A percentile compares a stretch with the other conserved stretches of the same genome.
Evolutionary conservation across 306 rosid species (phyloP).

Genomic region (Astragalus membranaceus): DNA sequence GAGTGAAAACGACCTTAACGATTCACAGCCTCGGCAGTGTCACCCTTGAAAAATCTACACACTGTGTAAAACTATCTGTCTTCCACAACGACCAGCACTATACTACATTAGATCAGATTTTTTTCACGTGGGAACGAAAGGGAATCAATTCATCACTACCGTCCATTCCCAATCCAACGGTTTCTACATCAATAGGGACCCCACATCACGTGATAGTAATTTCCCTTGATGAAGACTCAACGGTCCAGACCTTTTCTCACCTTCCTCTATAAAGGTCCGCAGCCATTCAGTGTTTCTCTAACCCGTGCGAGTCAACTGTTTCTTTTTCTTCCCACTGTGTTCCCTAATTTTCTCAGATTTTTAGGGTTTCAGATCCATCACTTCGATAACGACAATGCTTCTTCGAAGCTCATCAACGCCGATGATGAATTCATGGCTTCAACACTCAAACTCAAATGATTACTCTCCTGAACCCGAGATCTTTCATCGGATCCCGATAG

Average conservation of each 20-base stretch:
- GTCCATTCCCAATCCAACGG: constrained; percentile 23
- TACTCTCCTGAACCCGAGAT: constrained; percentile 35
- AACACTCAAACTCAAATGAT: constrained; percentile 28
- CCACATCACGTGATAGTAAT: constrained; percentile 23
- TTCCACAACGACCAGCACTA: neutral
- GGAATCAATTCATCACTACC: constrained; percentile 24
- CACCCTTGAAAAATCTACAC: constrained; percentile 8
- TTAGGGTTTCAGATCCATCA: neutral
- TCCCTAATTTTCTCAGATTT: neutral
- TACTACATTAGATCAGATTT: neutral
- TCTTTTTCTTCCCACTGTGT: neutral
- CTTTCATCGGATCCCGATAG: constrained; percentile 24
- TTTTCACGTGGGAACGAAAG: neutral
- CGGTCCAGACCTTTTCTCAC: constrained; percentile 30
- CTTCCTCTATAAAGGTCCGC: constrained; percentile 1
- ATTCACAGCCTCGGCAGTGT: constrained; percentile 14
- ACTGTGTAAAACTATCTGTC: neutral
- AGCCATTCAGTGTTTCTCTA: neutral
- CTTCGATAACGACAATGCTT: constrained; percentile 24
- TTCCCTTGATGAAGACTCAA: neutral
- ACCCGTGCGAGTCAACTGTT: neutral
- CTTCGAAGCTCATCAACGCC: constrained; percentile 56
- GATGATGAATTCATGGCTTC: constrained; percentile 37
- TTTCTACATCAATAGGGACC: neutral
- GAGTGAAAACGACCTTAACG: neutral